Evolutionary conservation across 805 yeast species (phyloP).

Genomic region (Debaryomyces maramus): DNA sequence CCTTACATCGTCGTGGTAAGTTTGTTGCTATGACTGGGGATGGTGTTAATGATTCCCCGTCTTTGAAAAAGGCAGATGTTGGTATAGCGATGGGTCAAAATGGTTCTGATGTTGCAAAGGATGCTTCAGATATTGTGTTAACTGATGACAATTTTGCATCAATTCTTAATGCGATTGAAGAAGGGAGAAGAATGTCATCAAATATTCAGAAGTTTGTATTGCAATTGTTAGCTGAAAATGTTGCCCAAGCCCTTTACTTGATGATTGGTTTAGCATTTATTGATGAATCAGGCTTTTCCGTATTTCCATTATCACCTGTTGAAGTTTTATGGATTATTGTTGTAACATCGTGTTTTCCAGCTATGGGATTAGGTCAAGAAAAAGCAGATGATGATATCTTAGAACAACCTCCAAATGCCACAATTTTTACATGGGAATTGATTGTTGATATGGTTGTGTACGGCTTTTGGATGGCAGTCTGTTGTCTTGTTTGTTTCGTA

Average conservation of each 20-base stretch:
- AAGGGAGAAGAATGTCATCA: constrained; percentile 77
- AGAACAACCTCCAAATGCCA: constrained; percentile 36
- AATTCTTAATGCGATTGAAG: constrained; percentile 74
- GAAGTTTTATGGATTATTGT: constrained; percentile 80
- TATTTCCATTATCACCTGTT: constrained; percentile 53
- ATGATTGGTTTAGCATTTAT: constrained; percentile 43
- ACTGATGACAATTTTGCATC: constrained; percentile 76
- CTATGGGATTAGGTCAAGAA: constrained; percentile 72
- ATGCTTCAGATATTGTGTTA: constrained; percentile 76
- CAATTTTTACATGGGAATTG: constrained; percentile 42
- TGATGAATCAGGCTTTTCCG: constrained; percentile 32
- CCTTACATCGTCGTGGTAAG: constrained; percentile 37
- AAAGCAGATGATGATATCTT: constrained; percentile 39
- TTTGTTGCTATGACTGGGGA: constrained; percentile 51
- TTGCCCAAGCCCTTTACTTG: constrained; percentile 66
- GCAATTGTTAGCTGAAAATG: constrained; percentile 71
- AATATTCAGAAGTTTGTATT: constrained; percentile 77
- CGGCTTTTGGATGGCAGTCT: constrained; percentile 44
- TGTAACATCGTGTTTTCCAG: constrained; percentile 78
- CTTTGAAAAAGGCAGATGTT: constrained; percentile 72
- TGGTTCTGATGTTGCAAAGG: constrained; percentile 82
- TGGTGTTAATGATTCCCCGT: constrained; percentile 81
- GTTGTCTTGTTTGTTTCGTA: constrained; percentile 38
- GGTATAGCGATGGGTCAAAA: constrained; percentile 81
- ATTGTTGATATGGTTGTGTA: constrained; percentile 41